Evolutionary conservation across 2,329 filamentous ascomycete genomes (phyloP), one percentile per base, ranked within the genome.

Genomic region (Elsinoe ampelina): DNA sequence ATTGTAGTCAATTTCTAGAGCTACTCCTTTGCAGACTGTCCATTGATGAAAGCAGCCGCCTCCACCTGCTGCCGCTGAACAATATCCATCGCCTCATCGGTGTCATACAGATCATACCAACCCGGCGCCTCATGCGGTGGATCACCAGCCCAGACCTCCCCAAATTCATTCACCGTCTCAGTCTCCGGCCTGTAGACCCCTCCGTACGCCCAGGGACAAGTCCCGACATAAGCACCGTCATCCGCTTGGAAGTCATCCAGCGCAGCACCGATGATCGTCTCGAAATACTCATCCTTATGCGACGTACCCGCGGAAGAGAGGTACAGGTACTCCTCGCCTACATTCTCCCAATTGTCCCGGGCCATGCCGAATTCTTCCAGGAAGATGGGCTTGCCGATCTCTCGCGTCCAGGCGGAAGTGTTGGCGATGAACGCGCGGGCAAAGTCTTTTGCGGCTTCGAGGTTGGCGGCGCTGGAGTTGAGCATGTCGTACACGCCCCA

Each of bases 351-450:
- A 34, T 72, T 72, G 57, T 72, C 66, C 11, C 70, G 61, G 2
- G 70, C 70, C 68, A 72, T 71, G 8, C 70, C 70, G 42, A 72
- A 72, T 42, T 72, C 70, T 51, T 72, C 70, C 2, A 72, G 61
- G 45, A 70, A 69, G 1, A 72, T 60, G 0, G 70, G 70, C 56
- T 72, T 72, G 0, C 65, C 64, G n/a, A 72, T 68, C 2, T 70
- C 69, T n/a, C 35, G 51, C 0, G 67, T 63, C 70, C 70, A 72
- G 7, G 57, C 55, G 54, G 65, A 68, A 5, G 68, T 64, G 17
- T 72, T 67, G 5, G 62, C 59, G 45, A 72, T 60, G 55, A 72
- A 72, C 0, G 57, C 61, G 1, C 45, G 61, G 0, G 70, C 70
- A 54, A 72, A 72, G 2, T 66, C 62, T 45, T 72, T 66, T 7